Percentiles rank a stretch among this genome's conserved stretches.
Conservation (phyloP, 495 filamentous ascomycete genomes). For the Aspergillus campestris region DNA sequence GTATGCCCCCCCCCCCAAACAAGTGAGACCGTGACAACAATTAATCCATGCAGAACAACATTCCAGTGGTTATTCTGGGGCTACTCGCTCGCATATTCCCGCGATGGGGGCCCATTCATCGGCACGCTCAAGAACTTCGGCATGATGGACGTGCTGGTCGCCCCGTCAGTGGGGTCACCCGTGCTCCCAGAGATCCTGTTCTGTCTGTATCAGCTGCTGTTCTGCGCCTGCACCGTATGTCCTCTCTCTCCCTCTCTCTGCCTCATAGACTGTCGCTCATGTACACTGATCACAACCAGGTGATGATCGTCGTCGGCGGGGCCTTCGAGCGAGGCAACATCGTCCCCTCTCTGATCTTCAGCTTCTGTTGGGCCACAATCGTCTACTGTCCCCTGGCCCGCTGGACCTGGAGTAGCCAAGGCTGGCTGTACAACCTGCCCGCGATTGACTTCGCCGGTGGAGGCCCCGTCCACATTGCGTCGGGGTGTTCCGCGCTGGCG, state of each 20-base stretch:
- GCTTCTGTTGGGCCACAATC: slow-evolving; percentile 51
- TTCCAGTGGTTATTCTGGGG: slow-evolving; percentile 55
- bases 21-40: not conserved
- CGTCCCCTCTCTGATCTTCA: slow-evolving; percentile 46
- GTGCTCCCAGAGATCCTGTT: slow-evolving; percentile 50
- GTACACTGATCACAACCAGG: no score
- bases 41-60: slow-evolving; percentile 20
- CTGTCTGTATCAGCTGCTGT: slow-evolving; percentile 50
- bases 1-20: slow-evolving; percentile 13
- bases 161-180: slow-evolving; percentile 39
- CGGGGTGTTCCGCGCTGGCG: slow-evolving; percentile 45
- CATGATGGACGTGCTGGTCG: slow-evolving; percentile 41
- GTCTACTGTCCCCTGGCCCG: slow-evolving; percentile 52
- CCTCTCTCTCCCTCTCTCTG: no score
- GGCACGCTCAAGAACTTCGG: slow-evolving; percentile 47
- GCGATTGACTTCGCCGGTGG: slow-evolving; percentile 50
- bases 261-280: no score
- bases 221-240: slow-evolving; percentile 47
- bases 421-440: slow-evolving; percentile 48
- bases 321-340: slow-evolving; percentile 49
- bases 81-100: slow-evolving; percentile 46
- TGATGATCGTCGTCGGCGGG: slow-evolving; percentile 45
- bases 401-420: slow-evolving; percentile 53
- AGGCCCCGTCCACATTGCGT: slow-evolving; percentile 49
- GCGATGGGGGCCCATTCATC: slow-evolving; percentile 44